Percentiles rank a stretch among this genome's conserved stretches.
phyloP scores from a whole-genome alignment of 805 yeast species.

The Yamadazyma akitaensis region DNA sequence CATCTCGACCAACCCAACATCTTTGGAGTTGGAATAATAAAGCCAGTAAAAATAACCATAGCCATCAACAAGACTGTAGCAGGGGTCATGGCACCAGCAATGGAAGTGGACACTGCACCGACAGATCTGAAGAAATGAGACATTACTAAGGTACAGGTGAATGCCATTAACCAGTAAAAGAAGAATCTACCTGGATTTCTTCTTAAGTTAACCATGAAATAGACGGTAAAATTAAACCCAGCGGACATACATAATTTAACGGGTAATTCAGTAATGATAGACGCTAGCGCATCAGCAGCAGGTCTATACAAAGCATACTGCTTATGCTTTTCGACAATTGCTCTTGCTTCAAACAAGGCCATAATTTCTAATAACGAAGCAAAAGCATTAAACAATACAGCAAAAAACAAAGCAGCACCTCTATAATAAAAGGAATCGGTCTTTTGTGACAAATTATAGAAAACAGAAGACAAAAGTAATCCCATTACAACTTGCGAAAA shows the following conservation, averaged over 20 bases:
- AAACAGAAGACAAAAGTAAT: constrained; percentile 57
- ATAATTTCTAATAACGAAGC: constrained; percentile 58
- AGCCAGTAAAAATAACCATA: constrained; percentile 55
- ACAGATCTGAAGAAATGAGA: constrained; percentile 39
- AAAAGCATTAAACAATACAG: constrained; percentile 58
- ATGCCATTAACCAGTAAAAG: constrained; percentile 29
- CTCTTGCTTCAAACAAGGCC: constrained; percentile 55
- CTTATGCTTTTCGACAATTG: constrained; percentile 67
- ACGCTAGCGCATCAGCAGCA: constrained; percentile 66
- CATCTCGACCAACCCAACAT: constrained; percentile 66
- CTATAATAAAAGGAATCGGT: constrained; percentile 59
- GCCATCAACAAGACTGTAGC: constrained; percentile 29
- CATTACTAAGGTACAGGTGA: constrained; percentile 33
- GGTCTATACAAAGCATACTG: constrained; percentile 70
- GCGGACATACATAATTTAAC: constrained; percentile 50
- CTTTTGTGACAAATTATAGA: constrained; percentile 46
- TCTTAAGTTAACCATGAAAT: constrained; percentile 49
- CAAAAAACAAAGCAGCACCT: constrained; percentile 61
- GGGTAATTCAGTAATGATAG: constrained; percentile 50
- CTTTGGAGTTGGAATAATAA: constrained; percentile 39
- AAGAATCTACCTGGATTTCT: constrained; percentile 34
- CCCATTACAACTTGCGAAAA: constrained; percentile 24
- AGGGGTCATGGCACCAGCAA: constrained; percentile 37
- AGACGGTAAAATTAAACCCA: constrained; percentile 27
- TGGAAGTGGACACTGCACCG: constrained; percentile 40